A percentile compares a stretch with the other conserved stretches of the same genome.
phyloP scores from a whole-genome alignment of 176 grass and related monocot genomes.

The Eremochloa ophiuroides region DNA sequence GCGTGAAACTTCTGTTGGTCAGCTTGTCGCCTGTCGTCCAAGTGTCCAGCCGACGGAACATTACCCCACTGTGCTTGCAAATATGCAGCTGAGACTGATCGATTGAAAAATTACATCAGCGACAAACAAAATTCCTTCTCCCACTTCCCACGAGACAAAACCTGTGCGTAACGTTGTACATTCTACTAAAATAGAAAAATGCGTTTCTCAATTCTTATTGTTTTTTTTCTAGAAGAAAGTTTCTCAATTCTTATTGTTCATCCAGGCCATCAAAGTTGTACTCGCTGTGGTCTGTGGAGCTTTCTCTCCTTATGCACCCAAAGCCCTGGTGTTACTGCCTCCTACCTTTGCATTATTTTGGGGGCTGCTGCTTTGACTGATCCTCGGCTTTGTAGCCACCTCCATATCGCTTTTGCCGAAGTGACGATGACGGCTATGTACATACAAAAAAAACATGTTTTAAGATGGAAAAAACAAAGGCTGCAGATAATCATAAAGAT shows the following conservation, averaged over 20 bases:
- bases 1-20: neutral
- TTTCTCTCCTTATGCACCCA: neutral
- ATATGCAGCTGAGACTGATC: neutral
- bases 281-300: neutral
- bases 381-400: neutral
- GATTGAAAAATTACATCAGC: neutral
- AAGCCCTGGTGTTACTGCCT: neutral
- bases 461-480: too few relatives aligned
- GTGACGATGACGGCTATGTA: neutral
- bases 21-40: neutral
- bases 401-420: neutral
- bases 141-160: neutral
- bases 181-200: neutral
- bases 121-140: neutral
- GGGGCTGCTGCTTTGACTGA: neutral
- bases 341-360: neutral
- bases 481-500: neutral
- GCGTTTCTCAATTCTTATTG: too few relatives aligned
- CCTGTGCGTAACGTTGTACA: neutral
- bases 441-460: conserved; percentile 5
- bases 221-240: too few relatives aligned
- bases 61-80: neutral
- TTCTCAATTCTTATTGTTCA: neutral
- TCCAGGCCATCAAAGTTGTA: neutral
- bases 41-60: neutral